Evolutionary conservation across 495 filamentous ascomycete species (phyloP).

Genomic region (Penicillium soppii): DNA sequence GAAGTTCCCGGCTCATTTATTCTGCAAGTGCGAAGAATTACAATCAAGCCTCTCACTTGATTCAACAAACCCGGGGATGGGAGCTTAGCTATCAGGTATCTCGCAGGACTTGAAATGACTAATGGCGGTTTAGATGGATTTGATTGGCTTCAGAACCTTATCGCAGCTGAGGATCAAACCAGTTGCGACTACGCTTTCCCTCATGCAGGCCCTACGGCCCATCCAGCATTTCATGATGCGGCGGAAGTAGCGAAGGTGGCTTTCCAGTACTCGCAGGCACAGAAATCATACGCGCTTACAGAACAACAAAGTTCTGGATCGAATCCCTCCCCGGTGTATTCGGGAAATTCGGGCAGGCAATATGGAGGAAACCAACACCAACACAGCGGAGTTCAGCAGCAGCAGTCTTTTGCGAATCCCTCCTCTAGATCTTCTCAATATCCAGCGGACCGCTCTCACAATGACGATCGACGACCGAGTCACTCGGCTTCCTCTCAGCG

Average conservation of each 20-base stretch:
- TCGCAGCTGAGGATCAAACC: not conserved
- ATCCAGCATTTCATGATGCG: constrained; percentile 8
- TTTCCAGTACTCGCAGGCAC: not conserved
- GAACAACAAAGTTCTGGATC: not conserved
- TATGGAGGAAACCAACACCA: not conserved
- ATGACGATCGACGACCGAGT: not conserved
- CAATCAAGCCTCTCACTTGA: not conserved
- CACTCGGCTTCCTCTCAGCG: not conserved
- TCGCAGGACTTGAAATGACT: not conserved
- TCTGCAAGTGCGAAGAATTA: not conserved
- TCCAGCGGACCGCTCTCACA: not conserved
- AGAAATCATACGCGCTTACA: not conserved
- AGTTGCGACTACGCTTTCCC: not conserved
- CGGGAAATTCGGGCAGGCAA: not conserved
- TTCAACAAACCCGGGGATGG: not conserved
- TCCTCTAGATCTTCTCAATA: not conserved
- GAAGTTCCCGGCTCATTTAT: too few relatives aligned
- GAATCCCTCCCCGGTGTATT: not conserved
- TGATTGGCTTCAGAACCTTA: constrained; percentile 7
- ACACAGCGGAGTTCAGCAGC: not conserved
- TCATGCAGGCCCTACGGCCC: not conserved
- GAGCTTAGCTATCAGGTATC: not conserved
- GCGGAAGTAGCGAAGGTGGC: constrained; percentile 1
- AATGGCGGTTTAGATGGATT: not conserved
- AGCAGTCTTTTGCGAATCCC: not conserved